phyloP scores from a whole-genome alignment of 345 rosid genomes.

The Gynandropsis gynandra region DNA sequence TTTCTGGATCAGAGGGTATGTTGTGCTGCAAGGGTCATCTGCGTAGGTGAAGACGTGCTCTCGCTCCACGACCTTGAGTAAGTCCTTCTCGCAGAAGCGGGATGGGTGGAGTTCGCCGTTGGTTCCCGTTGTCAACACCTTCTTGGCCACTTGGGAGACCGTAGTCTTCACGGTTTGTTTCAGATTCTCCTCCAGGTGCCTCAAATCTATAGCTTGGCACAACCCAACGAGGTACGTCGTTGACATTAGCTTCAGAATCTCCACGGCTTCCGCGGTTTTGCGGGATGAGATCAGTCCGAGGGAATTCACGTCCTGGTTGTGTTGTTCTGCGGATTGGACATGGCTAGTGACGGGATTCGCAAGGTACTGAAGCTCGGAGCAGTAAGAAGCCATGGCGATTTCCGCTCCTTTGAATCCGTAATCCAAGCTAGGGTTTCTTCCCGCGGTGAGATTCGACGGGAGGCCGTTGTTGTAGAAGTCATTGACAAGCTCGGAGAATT shows the following conservation, averaged over 20 bases:
- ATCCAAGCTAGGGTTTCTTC: conserved; percentile 61
- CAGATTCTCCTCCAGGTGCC: conserved; percentile 71
- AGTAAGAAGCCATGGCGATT: conserved; percentile 78
- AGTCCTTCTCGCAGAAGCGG: conserved; percentile 56
- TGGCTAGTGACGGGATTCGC: conserved; percentile 77
- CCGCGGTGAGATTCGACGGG: conserved; percentile 59
- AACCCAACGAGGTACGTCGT: conserved; percentile 56
- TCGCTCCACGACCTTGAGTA: conserved; percentile 47
- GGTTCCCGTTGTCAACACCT: conserved; percentile 36
- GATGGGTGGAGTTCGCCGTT: conserved; percentile 67
- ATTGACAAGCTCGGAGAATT: conserved; percentile 66
- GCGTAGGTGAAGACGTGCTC: conserved; percentile 49
- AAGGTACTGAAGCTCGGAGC: conserved; percentile 66
- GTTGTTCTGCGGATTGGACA: conserved; percentile 74
- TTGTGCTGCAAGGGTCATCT: conserved; percentile 59
- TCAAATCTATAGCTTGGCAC: conserved; percentile 62
- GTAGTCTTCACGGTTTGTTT: conserved; percentile 47
- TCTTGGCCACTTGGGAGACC: conserved; percentile 47
- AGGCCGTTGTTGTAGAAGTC: conserved; percentile 76
- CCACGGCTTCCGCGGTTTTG: conserved; percentile 52
- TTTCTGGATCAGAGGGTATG: conserved; percentile 56
- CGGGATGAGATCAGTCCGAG: conserved; percentile 60
- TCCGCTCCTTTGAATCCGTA: conserved; percentile 81
- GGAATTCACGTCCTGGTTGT: conserved; percentile 76
- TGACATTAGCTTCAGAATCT: conserved; percentile 66